Evolutionary conservation across 768 basidiomycete genomes (phyloP), one percentile per base, ranked within the genome.

Genomic region (Cystoderma amianthinum): DNA sequence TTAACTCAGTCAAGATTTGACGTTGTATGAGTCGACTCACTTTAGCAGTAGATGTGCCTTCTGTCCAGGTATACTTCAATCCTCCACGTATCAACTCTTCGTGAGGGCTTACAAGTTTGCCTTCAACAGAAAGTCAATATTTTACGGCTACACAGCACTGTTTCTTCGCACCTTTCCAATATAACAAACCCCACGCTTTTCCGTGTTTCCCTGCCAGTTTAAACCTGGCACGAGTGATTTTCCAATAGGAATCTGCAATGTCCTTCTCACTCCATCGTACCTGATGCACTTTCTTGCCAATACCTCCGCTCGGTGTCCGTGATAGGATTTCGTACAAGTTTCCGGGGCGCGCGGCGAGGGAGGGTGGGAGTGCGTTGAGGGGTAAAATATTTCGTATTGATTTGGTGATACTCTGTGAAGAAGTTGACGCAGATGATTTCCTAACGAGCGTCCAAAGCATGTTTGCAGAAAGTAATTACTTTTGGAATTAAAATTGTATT

Each of bases 151-250:
- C n/a, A n/a, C n/a, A n/a, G n/a, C n/a, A n/a, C n/a, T n/a, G n/a
- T n/a, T n/a, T n/a, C n/a, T n/a, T n/a, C n/a, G 44, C 39, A 89
- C 89, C 86, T 66, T 71, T 78, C 86, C 88, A 92, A 42, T 79
- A 71, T 3, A 91, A 63, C 44, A 68, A 66, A 5, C 89, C 89
- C 90, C 90, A 92, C 13, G 77, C 88, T 58, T 82, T 89, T 2
- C 89, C 89, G 50, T 89, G 84, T 19, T 59, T 67, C 19, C 87
- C 87, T 48, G 80, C 80, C 32, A 67, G 65, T 59, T 90, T 92
- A 56, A 90, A 77, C 46, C 67, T 64, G 22, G 84, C 72, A 52
- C 74, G 69, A 3, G 87, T 89, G 32, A 92, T 72, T 24, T 74
- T 58, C 89, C 90, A 92, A 56, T 78, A 88, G 43, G 76, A 83